Base-by-base conservation (phyloP, 1,139 yeast genomes). In the Pichia sp. region DNA sequence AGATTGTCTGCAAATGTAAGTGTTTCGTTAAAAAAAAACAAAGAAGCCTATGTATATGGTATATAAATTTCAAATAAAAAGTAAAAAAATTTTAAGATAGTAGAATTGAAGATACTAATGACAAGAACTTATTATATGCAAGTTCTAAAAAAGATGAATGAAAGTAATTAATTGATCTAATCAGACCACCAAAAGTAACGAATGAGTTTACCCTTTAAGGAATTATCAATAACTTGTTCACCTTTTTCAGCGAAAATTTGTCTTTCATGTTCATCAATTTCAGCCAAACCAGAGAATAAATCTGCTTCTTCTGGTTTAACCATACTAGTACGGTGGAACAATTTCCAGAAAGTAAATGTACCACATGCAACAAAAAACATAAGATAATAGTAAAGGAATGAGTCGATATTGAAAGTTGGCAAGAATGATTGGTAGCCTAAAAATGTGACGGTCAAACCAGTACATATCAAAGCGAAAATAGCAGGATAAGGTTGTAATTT, bases 291-390 rank as follows among this genome's bases (percentile, higher is more conserved):
- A 3, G 54, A 40, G 3, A 48, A 38, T 58, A 75, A 56, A 55
- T 75, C 80, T 31, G 70, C 72, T 42, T 72, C 75, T 22, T 54
- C 53, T 4, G 77, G 60, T 31, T 56, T 63, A 39, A 68, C 60
- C 41, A 66, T 50, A 42, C 59, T 65, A 21, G 79, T 71, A 56
- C 62, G 71, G 52, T 61, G 66, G 36, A 61, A 14, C 3, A 69
- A 15, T 61, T 69, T 68, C 67, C 68, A 68, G 34, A 53, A 43
- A 8, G 61, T 39, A 51, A 53, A 67, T 17, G 64, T 56, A 7
- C 54, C 66, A 33, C 62, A 45, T 18, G 61, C 50, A 24, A 68
- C 62, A 42, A 66, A 67, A 28, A 66, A 54, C 69, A 67, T 68
- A 33, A 71, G 59, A 49, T 72, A 72, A 47, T 61, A 64, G 55